phyloP scores from a whole-genome alignment of 805 yeast species.

The Yamadazyma paraphyllophila region DNA sequence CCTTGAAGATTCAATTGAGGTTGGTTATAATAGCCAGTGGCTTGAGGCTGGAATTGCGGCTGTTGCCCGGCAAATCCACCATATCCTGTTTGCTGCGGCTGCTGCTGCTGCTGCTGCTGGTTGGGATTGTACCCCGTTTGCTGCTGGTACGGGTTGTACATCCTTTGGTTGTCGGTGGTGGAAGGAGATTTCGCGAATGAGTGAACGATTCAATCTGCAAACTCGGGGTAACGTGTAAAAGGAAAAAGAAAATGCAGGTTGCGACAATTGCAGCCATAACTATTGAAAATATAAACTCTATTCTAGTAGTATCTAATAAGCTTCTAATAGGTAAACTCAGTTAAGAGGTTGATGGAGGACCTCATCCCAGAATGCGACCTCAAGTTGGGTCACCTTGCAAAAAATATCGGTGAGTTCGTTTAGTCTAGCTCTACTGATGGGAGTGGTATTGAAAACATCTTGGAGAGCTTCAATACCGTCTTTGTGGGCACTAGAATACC shows the following conservation, averaged over 20 bases:
- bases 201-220: not conserved
- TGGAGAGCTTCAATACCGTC: conserved; percentile 52
- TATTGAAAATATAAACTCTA: too few relatives aligned
- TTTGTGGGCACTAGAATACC: conserved; percentile 53
- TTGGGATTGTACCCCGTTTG: conserved; percentile 20
- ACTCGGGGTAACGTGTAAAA: not conserved
- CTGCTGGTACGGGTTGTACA: conserved; percentile 43
- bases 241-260: not conserved
- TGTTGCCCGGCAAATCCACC: conserved; percentile 5
- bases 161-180: conserved; percentile 11
- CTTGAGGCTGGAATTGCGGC: conserved; percentile 5
- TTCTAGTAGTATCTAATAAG: too few relatives aligned
- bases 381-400: conserved; percentile 57
- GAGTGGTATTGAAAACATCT: conserved; percentile 28
- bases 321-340: not conserved
- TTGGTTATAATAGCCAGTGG: conserved; percentile 13
- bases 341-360: too few relatives aligned
- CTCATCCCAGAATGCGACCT: conserved; percentile 69
- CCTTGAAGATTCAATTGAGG: conserved; percentile 25
- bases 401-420: conserved; percentile 57
- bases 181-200: conserved; percentile 2
- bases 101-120: conserved; percentile 20
- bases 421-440: conserved; percentile 43
- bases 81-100: conserved; percentile 22
- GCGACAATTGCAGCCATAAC: not conserved